Evolutionary conservation across 1,139 yeast species (phyloP), one percentile per base, ranked within the genome.

Genomic region (Lodderomyces elongisporus): DNA sequence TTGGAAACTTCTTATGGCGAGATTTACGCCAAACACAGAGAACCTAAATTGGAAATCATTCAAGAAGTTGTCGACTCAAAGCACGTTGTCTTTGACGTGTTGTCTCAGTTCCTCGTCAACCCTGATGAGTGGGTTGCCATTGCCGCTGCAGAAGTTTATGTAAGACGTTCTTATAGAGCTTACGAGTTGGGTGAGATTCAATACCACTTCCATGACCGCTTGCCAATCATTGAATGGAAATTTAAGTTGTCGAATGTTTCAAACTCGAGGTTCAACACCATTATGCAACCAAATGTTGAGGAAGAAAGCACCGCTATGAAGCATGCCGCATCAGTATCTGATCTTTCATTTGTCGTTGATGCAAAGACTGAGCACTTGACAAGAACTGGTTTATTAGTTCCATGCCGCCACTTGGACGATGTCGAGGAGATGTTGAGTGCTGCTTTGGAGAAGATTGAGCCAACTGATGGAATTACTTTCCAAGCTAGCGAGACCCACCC

Each of bases 101-200:
- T 91, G 56, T 74, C 94, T 24, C 96, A 87, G 64, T 91, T 93
- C 62, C 77, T 91, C 62, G 77, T 77, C 34, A 85, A 87, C 48
- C 52, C 72, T 15, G 97, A 93, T 52, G 85, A 85, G 34, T 85
- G 87, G 74, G 93, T 91, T 42, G 84, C 93, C 4, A 76, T 91
- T 50, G 97, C 98, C 25, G 97, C 98, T 28, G 87, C 95, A 31
- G 97, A 91, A 62, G 95, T 91, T 38, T 91, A 91, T 60, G 81
- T 89, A 39, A 83, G 98, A 61, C 84, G 98, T 58, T 95, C 97
- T 32, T 91, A 89, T 70, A 80, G 97, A 56, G 97, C 97, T 28
- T 93, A 93, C 62, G 82, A 88, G 26, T 79, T 91, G 44, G 84
- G 87, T 37, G 82, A 80, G 41, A 74, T 91, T 38, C 64, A 69